Base-by-base conservation (phyloP, 495 filamentous ascomycete genomes). In the Podospora comata region DNA sequence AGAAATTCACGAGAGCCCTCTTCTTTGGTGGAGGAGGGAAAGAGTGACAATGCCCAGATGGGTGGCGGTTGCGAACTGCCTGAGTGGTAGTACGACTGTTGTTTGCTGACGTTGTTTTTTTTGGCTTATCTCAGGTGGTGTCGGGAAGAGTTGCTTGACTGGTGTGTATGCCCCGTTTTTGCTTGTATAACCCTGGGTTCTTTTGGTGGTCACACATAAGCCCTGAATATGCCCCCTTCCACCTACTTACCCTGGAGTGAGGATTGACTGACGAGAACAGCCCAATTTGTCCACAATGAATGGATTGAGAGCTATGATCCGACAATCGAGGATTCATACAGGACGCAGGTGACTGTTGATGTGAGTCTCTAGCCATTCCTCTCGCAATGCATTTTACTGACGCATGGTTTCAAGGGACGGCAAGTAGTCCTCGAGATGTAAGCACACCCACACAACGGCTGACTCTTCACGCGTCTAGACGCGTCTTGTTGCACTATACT, bases 301-400 rank as follows among this genome's bases (percentile, higher is more conserved):
- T 99, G 96, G 93, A 97, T 99, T 76, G 95, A 99, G 80, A 94
- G 91, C 78, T 99, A 99, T 80, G 95, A 99, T 79, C 95, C 95
- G 4, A 99, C 93, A 5, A 97, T 97, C 72, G 93, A 97, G 67
- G 93, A 99, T 80, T 97, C 95, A 57, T 99, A 98, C 79, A 85
- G 93, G 60, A 97, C 97, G 75, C 91, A 94, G 71, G 90, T 97
- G 55, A 88, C 94, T 71, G 93, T 99, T 67, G 95, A 98, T 86
- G 94, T 98, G 81, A 79, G 86, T 87, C 48, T 60, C 15, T 18
- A 26, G 57, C 57, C 13, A 39, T 16, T 6, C 13, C 30, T 61
- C 57, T 57, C 18, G 19, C 28, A 23, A 48, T 61, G 26, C 13
- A 30, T 59, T 65, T 62, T 32, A 19, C 2, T 60, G 13, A 27